Base-by-base conservation (phyloP, 345 rosid genomes). In the Populus simonii region DNA sequence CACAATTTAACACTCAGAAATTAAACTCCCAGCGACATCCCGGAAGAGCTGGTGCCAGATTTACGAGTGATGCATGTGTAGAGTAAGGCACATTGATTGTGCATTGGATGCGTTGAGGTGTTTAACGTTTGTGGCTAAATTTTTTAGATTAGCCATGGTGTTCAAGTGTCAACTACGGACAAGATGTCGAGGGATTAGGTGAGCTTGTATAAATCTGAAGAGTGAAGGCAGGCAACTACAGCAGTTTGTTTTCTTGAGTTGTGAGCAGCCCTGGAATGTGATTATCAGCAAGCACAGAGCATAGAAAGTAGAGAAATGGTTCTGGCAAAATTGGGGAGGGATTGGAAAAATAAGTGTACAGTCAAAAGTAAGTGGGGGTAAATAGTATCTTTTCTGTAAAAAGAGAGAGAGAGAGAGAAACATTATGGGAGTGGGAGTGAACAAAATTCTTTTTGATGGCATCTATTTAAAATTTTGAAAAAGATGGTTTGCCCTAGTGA, bases 221-320 rank as follows among this genome's bases (percentile, higher is more conserved):
- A 36, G 45, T 27, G 31, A 29, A 27, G 45, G 65, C 23, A 31
- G 25, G 78, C 23, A 7, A 31, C 17, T 35, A 45, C 39, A 68
- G 27, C 49, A 55, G 38, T 61, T 41, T 43, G 69, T 55, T 41
- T 53, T 41, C 20, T 49, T 70, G 27, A 35, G n/a, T 36, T 5
- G 38, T 6, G 38, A 36, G 38, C 38, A 36, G 38, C 38, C 38
- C 38, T 4, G 38, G 38, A 36, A 36, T 36, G 11, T 39, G 11
- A 1, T 69, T 41, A 11, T 38, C 33, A 59, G 41, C 74, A 59
- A 39, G 39, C 68, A 10, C 31, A 23, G 59, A 61, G 69, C 55
- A 29, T 31, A 55, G 68, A 77, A 43, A 62, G 73, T 39, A 7
- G 74, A 47, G 74, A 62, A 62, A 41, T 74, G 76, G 68, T 38